Base-by-base conservation (phyloP, 2,329 filamentous ascomycete species). In the Alternaria sp. region DNA sequence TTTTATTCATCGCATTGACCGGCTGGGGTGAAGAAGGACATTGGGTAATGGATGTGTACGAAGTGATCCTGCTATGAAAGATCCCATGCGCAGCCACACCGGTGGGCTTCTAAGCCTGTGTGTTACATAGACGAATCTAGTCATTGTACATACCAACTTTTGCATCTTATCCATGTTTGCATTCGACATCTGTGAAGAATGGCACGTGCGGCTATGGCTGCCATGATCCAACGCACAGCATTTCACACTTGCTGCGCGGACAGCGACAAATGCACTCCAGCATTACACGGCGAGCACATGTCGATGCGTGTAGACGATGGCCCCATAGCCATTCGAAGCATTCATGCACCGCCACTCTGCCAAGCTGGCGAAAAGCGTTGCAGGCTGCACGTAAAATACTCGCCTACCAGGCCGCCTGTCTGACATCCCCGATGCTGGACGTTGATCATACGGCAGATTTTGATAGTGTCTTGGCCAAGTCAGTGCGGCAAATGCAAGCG, bases 1-100 rank as follows among this genome's bases (percentile, higher is more conserved):
- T 71, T 70, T 61, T 65, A 21, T 45, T 26, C 47, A 62, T 61
- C 67, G 66, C 69, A 70, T 71, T 69, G 68, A 73, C 55, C 44
- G 36, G 62, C 59, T 47, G 56, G 21, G 23, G 40, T 23, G 25
- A 28, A 11, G 25, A 26, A 53, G 59, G 62, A 28, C 26, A 30
- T 51, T 53, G 49, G 45, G 36, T 43, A 60, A 8, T 52, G 49
- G 21, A 5, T 40, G 32, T 32, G 49, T 52, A 52, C 30, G 28
- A 25, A 11, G 23, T 12, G 49, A 52, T 52, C 13, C 49, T 52
- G 32, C 15, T 19, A 23, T 6, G 49, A 32, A 40, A 5, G 23
- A 19, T 52, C 8, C 5, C 26, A 56, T 28, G 53, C 40, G 40
- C 49, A 50, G 43, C 55, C n/a, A 6, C 25, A 11, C 30, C 44